Evolutionary conservation across 148 eudicot species (phyloP).

Genomic region (Chenopodium quinoa): DNA sequence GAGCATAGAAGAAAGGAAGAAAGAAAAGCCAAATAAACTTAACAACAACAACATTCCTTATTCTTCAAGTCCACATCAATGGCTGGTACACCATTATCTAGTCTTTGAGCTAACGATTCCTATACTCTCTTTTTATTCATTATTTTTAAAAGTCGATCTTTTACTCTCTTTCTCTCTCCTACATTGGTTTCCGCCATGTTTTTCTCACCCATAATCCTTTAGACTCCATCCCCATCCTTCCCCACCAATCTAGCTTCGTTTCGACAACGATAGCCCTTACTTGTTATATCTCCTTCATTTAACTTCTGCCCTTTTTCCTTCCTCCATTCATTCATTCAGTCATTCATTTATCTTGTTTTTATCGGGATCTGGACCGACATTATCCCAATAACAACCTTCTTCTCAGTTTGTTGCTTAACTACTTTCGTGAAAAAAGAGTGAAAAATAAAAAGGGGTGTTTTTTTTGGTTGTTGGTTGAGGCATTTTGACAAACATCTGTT

Average conservation of each 20-base stretch:
- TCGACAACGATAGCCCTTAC: neutral
- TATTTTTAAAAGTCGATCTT: neutral
- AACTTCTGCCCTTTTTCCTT: slow-evolving; percentile 3
- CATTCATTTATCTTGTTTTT: neutral
- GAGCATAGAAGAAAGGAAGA: neutral
- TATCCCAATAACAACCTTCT: neutral
- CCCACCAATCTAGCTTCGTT: slow-evolving; percentile 25
- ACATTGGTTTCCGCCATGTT: slow-evolving; percentile 11
- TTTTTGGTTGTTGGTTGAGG: neutral
- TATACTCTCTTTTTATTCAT: neutral
- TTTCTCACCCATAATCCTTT: slow-evolving; percentile 9
- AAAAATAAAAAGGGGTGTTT: too few species aligned
- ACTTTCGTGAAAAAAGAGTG: neutral
- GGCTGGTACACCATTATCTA: slow-evolving; percentile 19
- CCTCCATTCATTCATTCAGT: slow-evolving; percentile 2
- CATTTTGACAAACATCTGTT: slow-evolving; percentile 19
- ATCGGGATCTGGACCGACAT: slow-evolving; percentile 26
- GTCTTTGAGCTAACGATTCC: neutral
- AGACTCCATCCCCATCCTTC: neutral
- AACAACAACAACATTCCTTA: slow-evolving; percentile 19
- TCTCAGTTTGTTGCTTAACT: neutral
- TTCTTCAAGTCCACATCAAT: slow-evolving; percentile 31
- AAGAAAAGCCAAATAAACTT: too few species aligned
- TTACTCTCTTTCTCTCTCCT: neutral
- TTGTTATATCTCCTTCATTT: neutral